These are phyloP conservation scores for Paracoccidioides lutzii DNA, from an alignment of 2,329 filamentous ascomycete genomes.

Conservation along the genomic window DNA sequence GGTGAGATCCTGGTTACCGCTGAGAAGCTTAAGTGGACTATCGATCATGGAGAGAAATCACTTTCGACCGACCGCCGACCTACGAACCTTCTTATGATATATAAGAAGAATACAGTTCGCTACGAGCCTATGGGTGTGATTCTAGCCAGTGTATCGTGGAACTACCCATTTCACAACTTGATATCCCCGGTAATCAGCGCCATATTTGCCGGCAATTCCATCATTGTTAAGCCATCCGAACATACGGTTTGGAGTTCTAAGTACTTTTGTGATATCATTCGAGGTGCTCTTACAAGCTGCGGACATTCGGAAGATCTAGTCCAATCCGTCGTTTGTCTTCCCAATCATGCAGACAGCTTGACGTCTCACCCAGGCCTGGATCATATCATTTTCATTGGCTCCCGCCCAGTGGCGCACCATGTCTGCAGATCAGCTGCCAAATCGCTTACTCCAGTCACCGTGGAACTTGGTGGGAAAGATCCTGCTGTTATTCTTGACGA, in stretches of 20 bases:
- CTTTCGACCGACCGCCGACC: slow-evolving; percentile 59
- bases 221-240: slow-evolving; percentile 89
- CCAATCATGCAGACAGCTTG: slow-evolving; percentile 63
- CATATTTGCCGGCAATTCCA: slow-evolving; percentile 80
- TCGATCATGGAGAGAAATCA: slow-evolving; percentile 75
- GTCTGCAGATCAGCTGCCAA: slow-evolving; percentile 80
- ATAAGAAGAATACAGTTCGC: slow-evolving; percentile 79
- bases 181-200: slow-evolving; percentile 82
- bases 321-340: slow-evolving; percentile 80
- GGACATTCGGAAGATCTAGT: slow-evolving; percentile 71
- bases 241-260: slow-evolving; percentile 84
- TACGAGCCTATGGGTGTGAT: slow-evolving; percentile 93
- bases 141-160: slow-evolving; percentile 89
- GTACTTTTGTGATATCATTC: slow-evolving; percentile 70
- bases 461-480: slow-evolving; percentile 92
- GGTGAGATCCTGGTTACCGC: slow-evolving; percentile 89
- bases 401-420: slow-evolving; percentile 69
- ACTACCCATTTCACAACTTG: slow-evolving; percentile 93
- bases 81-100: slow-evolving; percentile 85
- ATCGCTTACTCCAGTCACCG: slow-evolving; percentile 71
- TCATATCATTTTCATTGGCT: slow-evolving; percentile 95
- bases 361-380: slow-evolving; percentile 73
- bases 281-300: slow-evolving; percentile 66
- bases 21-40: slow-evolving; percentile 91
- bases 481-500: slow-evolving; percentile 82